Evolutionary conservation across 352 stramenopile species (phyloP).

Genomic region (Thalassiosira exigua): DNA sequence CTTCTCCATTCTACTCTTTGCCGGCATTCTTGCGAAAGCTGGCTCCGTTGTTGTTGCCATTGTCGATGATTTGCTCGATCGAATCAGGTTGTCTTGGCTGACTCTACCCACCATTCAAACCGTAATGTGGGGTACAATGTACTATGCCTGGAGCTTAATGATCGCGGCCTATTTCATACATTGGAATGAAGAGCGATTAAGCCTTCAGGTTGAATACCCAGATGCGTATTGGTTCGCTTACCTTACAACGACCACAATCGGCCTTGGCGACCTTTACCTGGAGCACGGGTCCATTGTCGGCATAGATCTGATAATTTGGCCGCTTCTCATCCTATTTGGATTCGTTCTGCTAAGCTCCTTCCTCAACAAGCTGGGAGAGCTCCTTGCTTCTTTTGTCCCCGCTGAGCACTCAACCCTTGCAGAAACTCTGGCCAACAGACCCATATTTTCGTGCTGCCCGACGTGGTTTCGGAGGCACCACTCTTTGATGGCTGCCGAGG

Average conservation of each 20-base stretch:
- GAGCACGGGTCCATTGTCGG: slow-evolving; percentile 43
- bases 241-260: slow-evolving; percentile 56
- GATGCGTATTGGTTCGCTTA: slow-evolving; percentile 66
- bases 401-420: too few species aligned
- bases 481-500: too few species aligned
- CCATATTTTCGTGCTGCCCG: too few species aligned
- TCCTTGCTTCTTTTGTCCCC: too few species aligned
- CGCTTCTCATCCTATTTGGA: slow-evolving; percentile 38
- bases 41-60: slow-evolving; percentile 30
- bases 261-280: slow-evolving; percentile 61
- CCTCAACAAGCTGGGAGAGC: slow-evolving; percentile 11
- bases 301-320: slow-evolving; percentile 37
- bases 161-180: slow-evolving; percentile 21
- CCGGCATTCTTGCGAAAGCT: slow-evolving; percentile 24
- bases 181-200: slow-evolving; percentile 34
- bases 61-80: slow-evolving; percentile 43
- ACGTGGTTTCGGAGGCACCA: too few species aligned
- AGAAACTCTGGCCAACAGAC: too few species aligned
- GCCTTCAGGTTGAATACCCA: slow-evolving; percentile 2
- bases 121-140: slow-evolving; percentile 37
- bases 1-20: slow-evolving; percentile 58
- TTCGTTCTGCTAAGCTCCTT: slow-evolving; percentile 60
- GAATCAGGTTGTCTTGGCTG: slow-evolving; percentile 14
- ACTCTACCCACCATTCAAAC: slow-evolving; percentile 4
- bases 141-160: slow-evolving; percentile 36